Percentiles rank a stretch among this genome's conserved stretches.
phyloP scores from a whole-genome alignment of 768 basidiomycete species.

The Boletus subcaerulescens region DNA sequence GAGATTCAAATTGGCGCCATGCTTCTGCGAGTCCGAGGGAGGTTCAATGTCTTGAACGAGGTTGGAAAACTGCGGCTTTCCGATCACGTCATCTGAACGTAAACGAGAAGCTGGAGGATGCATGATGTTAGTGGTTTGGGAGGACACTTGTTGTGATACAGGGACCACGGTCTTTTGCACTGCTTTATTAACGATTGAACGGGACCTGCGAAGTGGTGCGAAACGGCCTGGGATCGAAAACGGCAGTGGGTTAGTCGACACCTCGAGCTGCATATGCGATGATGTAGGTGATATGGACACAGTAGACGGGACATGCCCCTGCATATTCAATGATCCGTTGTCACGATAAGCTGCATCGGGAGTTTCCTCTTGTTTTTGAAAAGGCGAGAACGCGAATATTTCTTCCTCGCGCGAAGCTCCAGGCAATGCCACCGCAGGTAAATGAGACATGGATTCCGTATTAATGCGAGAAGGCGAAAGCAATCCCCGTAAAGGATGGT shows the following conservation, averaged over 20 bases:
- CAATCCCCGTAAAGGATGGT: slow-evolving; percentile 35
- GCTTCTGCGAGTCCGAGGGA: slow-evolving; percentile 16
- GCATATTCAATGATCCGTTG: background rate
- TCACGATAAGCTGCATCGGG: background rate
- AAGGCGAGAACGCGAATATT: slow-evolving; percentile 31
- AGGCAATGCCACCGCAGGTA: slow-evolving; percentile 1
- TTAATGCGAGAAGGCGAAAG: slow-evolving; percentile 21
- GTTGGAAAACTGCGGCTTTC: slow-evolving; percentile 5
- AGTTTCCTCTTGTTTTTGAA: slow-evolving; percentile 10
- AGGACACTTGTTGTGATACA: slow-evolving; percentile 9
- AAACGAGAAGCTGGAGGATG: slow-evolving; percentile 12
- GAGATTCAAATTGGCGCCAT: background rate
- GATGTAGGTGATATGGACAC: background rate
- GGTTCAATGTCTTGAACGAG: slow-evolving; percentile 1
- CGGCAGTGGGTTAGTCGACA: slow-evolving; percentile 4
- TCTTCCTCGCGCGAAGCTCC: slow-evolving; percentile 13
- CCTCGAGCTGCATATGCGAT: background rate
- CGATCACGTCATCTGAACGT: slow-evolving; percentile 16
- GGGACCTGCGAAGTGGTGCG: slow-evolving; percentile 6
- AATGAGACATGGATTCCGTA: background rate
- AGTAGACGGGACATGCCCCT: background rate
- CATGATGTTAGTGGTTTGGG: slow-evolving; percentile 7
- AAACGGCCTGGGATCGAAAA: slow-evolving; percentile 28
- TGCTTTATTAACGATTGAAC: background rate
- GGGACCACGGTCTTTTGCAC: slow-evolving; percentile 1